Base-by-base conservation (phyloP, 768 basidiomycete species). In the Infundibulicybe gibba region DNA sequence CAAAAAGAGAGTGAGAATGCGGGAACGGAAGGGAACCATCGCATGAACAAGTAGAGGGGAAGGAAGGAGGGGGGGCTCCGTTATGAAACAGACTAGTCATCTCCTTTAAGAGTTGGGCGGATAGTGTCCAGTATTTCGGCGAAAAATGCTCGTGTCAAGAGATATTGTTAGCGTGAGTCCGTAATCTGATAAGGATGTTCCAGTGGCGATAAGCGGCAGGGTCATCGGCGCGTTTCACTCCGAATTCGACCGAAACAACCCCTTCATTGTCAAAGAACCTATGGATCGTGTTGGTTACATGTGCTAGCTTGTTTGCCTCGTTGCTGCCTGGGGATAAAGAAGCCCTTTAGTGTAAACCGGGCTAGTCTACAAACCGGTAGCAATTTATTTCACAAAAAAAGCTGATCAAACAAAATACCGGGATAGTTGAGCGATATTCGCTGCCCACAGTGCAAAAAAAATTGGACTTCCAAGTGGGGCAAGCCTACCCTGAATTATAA, bases 1-100 rank as follows among this genome's bases (percentile, higher is more conserved):
- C 10, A 58, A 51, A 15, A 69, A 57, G 15, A 72, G 53, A 33
- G 66, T 49, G 49, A 67, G 54, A 53, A 66, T 52, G 56, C 61
- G 49, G 44, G 51, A 50, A 51, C 52, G 45, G 41, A 48, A 43
- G 45, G 53, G 54, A 57, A 60, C 61, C 56, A 30, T 37, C 33
- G 52, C 45, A 32, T 37, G 49, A 40, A 40, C 51, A 54, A 32
- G 48, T 39, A 45, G 15, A 20, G 20, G 40, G 49, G 51, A n/a
- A n/a, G 25, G 25, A 25, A 3, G 25, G 25, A n/a, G n/a, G n/a
- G n/a, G n/a, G n/a, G n/a, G n/a, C n/a, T 25, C 8, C 25, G 25
- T 8, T 25, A 25, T 8, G 25, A 25, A 25, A 25, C 25, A 4
- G 8, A 8, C 25, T 25, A 25, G 55, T 53, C 30, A 42, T 49